Evolutionary conservation across 352 stramenopile species (phyloP).

Genomic region (Phytophthora pistaciae): DNA sequence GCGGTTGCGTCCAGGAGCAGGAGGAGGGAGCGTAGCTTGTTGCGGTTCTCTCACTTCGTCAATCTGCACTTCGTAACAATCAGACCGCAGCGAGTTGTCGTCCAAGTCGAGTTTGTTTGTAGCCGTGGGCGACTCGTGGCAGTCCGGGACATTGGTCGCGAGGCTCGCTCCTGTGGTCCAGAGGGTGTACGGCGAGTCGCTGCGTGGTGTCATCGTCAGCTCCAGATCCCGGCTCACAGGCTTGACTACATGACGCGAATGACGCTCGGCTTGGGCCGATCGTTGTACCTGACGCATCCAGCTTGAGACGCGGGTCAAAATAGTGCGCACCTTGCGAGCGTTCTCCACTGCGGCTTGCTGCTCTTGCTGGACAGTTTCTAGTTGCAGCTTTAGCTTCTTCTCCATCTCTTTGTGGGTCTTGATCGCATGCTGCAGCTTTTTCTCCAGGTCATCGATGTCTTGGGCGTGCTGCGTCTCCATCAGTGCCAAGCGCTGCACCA

Average conservation of each 20-base stretch:
- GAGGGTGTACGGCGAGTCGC: constrained; percentile 21
- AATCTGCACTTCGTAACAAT: constrained; percentile 7
- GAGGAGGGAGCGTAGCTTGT: constrained; percentile 13
- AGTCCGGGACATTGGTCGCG: constrained; percentile 17
- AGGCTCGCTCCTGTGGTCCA: constrained; percentile 14
- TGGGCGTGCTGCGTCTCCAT: constrained; percentile 26
- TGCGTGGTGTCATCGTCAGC: constrained; percentile 16
- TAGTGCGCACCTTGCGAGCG: constrained; percentile 30
- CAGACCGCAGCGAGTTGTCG: not conserved
- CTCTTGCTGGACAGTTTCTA: constrained; percentile 22
- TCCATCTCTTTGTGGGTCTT: constrained; percentile 26
- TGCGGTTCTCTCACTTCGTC: constrained; percentile 6
- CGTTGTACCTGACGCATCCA: constrained; percentile 38
- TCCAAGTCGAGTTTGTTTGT: constrained; percentile 6
- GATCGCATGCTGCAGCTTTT: constrained; percentile 26
- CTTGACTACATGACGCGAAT: constrained; percentile 3
- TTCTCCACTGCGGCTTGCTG: constrained; percentile 36
- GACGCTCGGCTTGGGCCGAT: constrained; percentile 12
- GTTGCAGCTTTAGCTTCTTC: constrained; percentile 16
- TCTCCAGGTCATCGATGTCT: constrained; percentile 18
- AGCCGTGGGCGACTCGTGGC: constrained; percentile 12
- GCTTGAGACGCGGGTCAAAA: constrained; percentile 28
- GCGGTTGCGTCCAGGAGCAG: constrained; percentile 24
- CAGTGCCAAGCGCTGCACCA: constrained; percentile 13
- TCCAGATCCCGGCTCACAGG: constrained; percentile 17